Evolutionary conservation across 1,284 basidiomycete species (phyloP).

Genomic region (Spongiforma sp.): DNA sequence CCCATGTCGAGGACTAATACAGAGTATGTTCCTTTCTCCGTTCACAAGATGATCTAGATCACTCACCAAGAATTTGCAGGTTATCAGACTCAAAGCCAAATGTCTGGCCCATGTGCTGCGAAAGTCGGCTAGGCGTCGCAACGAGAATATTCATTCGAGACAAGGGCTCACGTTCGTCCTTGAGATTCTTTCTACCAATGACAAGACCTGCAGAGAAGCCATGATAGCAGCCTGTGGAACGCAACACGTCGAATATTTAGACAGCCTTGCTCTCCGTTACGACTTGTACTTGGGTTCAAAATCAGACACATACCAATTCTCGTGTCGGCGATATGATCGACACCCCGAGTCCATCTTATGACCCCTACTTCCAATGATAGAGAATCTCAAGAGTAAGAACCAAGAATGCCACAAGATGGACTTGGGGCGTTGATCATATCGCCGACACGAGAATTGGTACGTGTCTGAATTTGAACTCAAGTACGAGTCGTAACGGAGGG

Average conservation of each 20-base stretch:
- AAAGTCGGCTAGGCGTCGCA: constrained; percentile 91
- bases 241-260: constrained; percentile 96
- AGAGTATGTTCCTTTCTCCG: not conserved
- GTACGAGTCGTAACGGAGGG: constrained; percentile 8
- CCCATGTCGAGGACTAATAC: constrained; percentile 92
- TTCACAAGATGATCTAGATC: not conserved
- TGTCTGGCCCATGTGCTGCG: constrained; percentile 99
- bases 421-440: constrained; percentile 95
- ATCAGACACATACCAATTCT: constrained; percentile 72
- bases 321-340: constrained; percentile 95
- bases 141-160: constrained; percentile 97
- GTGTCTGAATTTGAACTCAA: constrained; percentile 27
- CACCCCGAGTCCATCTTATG: constrained; percentile 87
- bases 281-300: constrained; percentile 1
- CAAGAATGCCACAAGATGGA: constrained; percentile 84
- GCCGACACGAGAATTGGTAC: constrained; percentile 91
- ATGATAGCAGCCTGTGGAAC: constrained; percentile 91
- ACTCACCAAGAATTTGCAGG: constrained; percentile 87
- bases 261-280: constrained; percentile 66
- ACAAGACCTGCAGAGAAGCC: constrained; percentile 96
- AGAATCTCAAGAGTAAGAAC: constrained; percentile 80
- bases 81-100: constrained; percentile 93
- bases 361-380: constrained; percentile 79
- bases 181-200: constrained; percentile 96
- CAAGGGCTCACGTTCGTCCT: constrained; percentile 90